A percentile compares a stretch with the other conserved stretches of the same genome.
Evolutionary conservation across 768 basidiomycete species (phyloP).

Genomic region (Tricholomella constricta): DNA sequence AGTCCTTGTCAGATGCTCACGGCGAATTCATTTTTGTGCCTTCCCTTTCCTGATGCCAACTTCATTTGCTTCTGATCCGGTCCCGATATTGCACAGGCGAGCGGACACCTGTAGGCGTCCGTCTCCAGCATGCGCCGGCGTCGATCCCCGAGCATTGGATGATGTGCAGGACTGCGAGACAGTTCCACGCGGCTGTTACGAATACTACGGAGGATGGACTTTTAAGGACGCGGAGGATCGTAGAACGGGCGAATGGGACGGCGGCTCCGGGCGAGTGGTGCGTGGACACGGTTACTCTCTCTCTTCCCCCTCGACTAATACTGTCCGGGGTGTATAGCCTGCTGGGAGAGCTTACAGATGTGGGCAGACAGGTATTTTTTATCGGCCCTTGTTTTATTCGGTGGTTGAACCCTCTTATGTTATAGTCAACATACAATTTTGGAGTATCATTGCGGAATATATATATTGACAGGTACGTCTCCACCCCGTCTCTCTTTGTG

Average conservation of each 20-base stretch:
- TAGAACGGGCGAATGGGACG: conserved; percentile 60
- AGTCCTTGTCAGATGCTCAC: neutral
- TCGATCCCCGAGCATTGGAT: conserved; percentile 70
- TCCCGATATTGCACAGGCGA: too few relatives aligned
- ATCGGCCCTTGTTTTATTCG: neutral
- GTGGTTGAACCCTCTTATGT: neutral
- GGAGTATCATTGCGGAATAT: conserved; percentile 60
- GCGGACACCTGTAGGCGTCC: conserved; percentile 72
- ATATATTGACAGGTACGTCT: conserved; percentile 67
- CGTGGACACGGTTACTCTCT: conserved; percentile 20
- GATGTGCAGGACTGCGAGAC: conserved; percentile 58
- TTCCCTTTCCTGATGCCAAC: too few relatives aligned
- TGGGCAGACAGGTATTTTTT: conserved; percentile 59
- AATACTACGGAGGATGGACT: conserved; percentile 29
- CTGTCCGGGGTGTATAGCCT: conserved; percentile 41
- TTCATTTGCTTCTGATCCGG: too few relatives aligned
- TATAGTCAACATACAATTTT: conserved; percentile 65
- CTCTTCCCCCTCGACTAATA: neutral
- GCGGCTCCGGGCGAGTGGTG: conserved; percentile 65
- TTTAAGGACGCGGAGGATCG: conserved; percentile 45
- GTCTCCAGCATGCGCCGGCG: conserved; percentile 61
- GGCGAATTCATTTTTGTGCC: too few relatives aligned
- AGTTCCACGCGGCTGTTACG: conserved; percentile 49
- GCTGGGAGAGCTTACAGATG: conserved; percentile 70
- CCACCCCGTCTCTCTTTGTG: neutral